These are phyloP conservation scores for Akanthomyces uredinophilus DNA, from an alignment of 2,329 filamentous ascomycete genomes.

Conservation along the genomic window DNA sequence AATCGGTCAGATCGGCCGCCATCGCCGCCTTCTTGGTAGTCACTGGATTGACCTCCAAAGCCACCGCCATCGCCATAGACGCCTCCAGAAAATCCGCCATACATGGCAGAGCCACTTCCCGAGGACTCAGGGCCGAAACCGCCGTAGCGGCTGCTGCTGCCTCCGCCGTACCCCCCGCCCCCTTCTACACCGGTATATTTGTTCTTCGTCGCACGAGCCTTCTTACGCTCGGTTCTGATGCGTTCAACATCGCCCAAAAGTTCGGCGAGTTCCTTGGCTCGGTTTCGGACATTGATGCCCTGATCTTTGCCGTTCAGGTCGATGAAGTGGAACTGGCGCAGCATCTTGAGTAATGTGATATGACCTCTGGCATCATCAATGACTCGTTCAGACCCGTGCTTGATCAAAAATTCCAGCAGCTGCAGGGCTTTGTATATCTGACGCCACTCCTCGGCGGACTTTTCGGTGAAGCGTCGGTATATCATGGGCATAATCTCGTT, in stretches of 20 bases:
- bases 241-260: constrained; percentile 88
- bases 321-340: constrained; percentile 97
- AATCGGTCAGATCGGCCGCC: constrained; percentile 64
- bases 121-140: constrained; percentile 88
- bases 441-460: constrained; percentile 95
- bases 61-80: constrained; percentile 97
- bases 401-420: constrained; percentile 93
- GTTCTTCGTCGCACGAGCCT: constrained; percentile 81
- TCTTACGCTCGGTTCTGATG: constrained; percentile 79
- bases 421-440: constrained; percentile 99
- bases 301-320: constrained; percentile 96
- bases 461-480: constrained; percentile 98
- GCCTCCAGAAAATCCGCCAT: constrained; percentile 59
- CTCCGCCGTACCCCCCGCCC: constrained; percentile 57
- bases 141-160: constrained; percentile 63
- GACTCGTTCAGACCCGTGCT: constrained; percentile 95
- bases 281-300: constrained; percentile 93
- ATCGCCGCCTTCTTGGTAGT: constrained; percentile 61
- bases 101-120: constrained; percentile 30
- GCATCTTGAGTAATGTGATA: constrained; percentile 93
- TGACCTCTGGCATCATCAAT: constrained; percentile 96
- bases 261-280: constrained; percentile 91
- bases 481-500: constrained; percentile 99
- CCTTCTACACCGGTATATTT: constrained; percentile 96
- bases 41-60: constrained; percentile 72